Conservation (phyloP, 345 rosid species). For the Syzygium grande region DNA sequence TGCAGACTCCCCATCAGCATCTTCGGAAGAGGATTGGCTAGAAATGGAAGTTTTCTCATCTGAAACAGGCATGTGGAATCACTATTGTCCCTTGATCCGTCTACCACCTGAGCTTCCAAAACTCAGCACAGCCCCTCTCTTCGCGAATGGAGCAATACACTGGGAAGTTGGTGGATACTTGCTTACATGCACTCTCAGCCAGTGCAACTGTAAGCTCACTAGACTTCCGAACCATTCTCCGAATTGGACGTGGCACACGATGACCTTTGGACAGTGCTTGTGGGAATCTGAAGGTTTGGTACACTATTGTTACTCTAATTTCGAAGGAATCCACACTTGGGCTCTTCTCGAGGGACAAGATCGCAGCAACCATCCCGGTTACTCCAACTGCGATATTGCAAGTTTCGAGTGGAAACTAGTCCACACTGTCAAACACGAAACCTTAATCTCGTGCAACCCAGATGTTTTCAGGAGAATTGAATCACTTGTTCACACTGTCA, state of each 20-base stretch:
- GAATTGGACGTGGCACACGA: slow-evolving; percentile 5
- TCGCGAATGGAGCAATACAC: slow-evolving; percentile 5
- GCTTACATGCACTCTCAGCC: slow-evolving; percentile 3
- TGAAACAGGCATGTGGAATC: slow-evolving; percentile 5
- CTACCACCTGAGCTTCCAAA: slow-evolving; percentile 14
- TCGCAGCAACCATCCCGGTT: background rate
- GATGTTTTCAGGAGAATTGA: background rate
- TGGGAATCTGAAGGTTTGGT: slow-evolving; percentile 13
- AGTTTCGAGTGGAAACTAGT: slow-evolving; percentile 8
- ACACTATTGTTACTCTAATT: slow-evolving; percentile 13
- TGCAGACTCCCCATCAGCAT: background rate
- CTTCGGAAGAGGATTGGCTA: background rate
- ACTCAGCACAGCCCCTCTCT: slow-evolving; percentile 4
- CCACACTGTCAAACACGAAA: background rate
- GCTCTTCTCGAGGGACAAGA: slow-evolving; percentile 6
- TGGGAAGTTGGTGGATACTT: slow-evolving; percentile 17
- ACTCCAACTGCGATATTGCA: background rate
- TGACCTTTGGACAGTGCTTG: slow-evolving; percentile 17
- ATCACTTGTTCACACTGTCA: background rate
- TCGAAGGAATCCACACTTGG: slow-evolving; percentile 26
- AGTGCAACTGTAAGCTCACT: slow-evolving; percentile 1
- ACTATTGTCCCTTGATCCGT: background rate
- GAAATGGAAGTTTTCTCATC: slow-evolving; percentile 17
- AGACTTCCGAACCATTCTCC: slow-evolving; percentile 9
- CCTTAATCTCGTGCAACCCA: slow-evolving; percentile 2